phyloP scores from a whole-genome alignment of 176 grass and related monocot genomes.

The Musa acuminata region DNA sequence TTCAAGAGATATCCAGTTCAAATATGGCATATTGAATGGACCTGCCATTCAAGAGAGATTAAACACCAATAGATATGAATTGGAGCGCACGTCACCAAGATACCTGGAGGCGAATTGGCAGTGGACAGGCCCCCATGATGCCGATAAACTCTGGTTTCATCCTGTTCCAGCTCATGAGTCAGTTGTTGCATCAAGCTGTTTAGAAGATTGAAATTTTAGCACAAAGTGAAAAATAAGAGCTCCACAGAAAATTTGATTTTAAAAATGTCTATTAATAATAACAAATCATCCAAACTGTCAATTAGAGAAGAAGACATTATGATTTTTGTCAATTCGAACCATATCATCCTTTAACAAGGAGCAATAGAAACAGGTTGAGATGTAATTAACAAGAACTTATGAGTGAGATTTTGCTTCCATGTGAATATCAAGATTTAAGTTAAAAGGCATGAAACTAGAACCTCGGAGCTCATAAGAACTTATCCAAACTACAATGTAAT shows the following conservation, averaged over 20 bases:
- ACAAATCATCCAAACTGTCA: neutral
- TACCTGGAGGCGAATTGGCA: conserved; percentile 45
- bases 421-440: too few species aligned
- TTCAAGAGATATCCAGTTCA: neutral
- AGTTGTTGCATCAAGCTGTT: conserved; percentile 40
- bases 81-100: neutral
- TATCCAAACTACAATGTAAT: too few species aligned
- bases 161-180: conserved; percentile 41
- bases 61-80: neutral
- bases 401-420: too few species aligned
- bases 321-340: too few species aligned
- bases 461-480: too few species aligned
- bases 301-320: too few species aligned
- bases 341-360: too few species aligned
- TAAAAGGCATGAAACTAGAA: too few species aligned
- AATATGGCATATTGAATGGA: neutral
- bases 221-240: neutral
- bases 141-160: conserved; percentile 28
- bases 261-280: neutral
- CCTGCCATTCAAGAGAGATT: conserved; percentile 21
- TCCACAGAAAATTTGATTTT: neutral
- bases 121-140: conserved; percentile 31
- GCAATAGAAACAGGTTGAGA: too few species aligned
- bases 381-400: too few species aligned
- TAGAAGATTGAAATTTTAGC: neutral